These are phyloP conservation scores for Citeromyces nyonsensis DNA, from an alignment of 805 yeast genomes.

Conservation along the genomic window DNA sequence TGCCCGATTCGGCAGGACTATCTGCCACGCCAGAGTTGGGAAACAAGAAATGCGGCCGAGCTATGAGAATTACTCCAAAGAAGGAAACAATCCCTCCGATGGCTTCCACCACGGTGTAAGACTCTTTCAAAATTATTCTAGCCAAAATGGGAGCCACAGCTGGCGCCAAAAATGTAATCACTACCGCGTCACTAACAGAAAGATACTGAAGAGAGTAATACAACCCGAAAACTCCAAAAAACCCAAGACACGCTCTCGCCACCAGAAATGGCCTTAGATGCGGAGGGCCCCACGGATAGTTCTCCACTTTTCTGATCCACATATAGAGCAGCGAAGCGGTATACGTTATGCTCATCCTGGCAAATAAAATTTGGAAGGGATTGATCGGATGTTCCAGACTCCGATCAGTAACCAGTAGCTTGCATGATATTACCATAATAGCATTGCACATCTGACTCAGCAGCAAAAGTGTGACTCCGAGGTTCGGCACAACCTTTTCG, in stretches of 20 bases:
- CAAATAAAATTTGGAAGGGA: slow-evolving; percentile 66
- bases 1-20: slow-evolving; percentile 28
- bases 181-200: slow-evolving; percentile 68
- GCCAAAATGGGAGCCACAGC: slow-evolving; percentile 65
- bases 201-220: slow-evolving; percentile 63
- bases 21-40: slow-evolving; percentile 8
- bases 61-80: slow-evolving; percentile 64
- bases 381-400: slow-evolving; percentile 46
- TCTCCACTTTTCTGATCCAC: slow-evolving; percentile 29
- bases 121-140: slow-evolving; percentile 47
- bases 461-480: slow-evolving; percentile 44
- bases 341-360: slow-evolving; percentile 64
- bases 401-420: slow-evolving; percentile 53
- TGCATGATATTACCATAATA: slow-evolving; percentile 61
- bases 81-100: slow-evolving; percentile 55
- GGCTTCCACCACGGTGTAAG: slow-evolving; percentile 51
- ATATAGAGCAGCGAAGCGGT: slow-evolving; percentile 40
- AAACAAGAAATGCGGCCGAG: slow-evolving; percentile 65
- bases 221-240: slow-evolving; percentile 65
- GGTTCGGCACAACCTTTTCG: slow-evolving; percentile 16
- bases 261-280: slow-evolving; percentile 36
- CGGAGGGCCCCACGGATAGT: slow-evolving; percentile 59
- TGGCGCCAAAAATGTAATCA: slow-evolving; percentile 68
- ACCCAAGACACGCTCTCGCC: slow-evolving; percentile 59
- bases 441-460: slow-evolving; percentile 63